These are phyloP conservation scores for Medicago lupulina DNA, from an alignment of 306 rosid genomes.

Conservation along the genomic window DNA sequence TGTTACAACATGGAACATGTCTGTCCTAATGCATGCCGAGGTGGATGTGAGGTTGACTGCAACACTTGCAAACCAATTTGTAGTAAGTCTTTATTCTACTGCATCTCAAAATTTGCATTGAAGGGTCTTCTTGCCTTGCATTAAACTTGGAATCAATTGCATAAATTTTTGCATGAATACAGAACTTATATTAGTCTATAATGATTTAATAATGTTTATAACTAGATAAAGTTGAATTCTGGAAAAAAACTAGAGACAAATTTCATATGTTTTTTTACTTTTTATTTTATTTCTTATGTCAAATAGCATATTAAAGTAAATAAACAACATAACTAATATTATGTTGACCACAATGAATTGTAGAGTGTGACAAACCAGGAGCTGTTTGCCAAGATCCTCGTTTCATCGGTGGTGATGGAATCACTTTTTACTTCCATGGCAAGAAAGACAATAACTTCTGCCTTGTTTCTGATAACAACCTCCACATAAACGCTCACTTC, in stretches of 20 bases:
- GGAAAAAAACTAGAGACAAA: too few species aligned
- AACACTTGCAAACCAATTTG: slow-evolving; percentile 70
- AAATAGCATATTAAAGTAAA: neutral
- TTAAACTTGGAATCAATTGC: neutral
- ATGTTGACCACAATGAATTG: neutral
- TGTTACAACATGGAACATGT: slow-evolving; percentile 55
- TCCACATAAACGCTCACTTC: slow-evolving; percentile 63
- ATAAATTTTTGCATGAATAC: neutral
- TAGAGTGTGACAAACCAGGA: slow-evolving; percentile 52
- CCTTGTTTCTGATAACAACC: slow-evolving; percentile 61
- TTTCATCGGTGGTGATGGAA: slow-evolving; percentile 68
- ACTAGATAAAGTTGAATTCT: too few species aligned
- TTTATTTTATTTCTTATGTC: too few species aligned
- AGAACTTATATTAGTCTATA: neutral
- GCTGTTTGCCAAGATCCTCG: slow-evolving; percentile 64
- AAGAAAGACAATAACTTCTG: slow-evolving; percentile 66
- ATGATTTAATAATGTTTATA: too few species aligned
- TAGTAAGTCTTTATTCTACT: slow-evolving; percentile 57
- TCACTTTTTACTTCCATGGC: slow-evolving; percentile 76
- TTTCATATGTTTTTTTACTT: too few species aligned
- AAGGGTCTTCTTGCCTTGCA: neutral
- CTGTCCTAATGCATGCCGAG: slow-evolving; percentile 60
- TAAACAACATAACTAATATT: neutral
- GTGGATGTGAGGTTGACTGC: slow-evolving; percentile 68
- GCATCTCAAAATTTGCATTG: too few species aligned